Evolutionary conservation across 108 stramenopile genomes (phyloP), one percentile per base, ranked within the genome.

Genomic region (Skeletonema potamos): DNA sequence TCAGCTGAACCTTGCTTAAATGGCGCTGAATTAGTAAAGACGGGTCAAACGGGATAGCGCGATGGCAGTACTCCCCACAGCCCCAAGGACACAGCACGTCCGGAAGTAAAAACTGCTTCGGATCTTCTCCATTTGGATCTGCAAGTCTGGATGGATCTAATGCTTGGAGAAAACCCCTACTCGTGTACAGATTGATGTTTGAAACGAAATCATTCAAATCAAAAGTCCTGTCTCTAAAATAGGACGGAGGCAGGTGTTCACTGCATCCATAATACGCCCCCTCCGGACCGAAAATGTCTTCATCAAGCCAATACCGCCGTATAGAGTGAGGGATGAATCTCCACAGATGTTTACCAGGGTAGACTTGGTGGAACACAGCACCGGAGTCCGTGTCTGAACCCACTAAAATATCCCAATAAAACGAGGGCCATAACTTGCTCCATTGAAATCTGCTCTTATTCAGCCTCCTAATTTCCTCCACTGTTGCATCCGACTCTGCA

Each of bases 11-110:
- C 28, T 56, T 56, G 20, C 20, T 18, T 54, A 54, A 22, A 54
- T 54, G 48, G 22, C 22, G 48, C 48, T 54, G 48, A 22, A 54
- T 54, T 22, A 54, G 22, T 20, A 20, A 54, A 22, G 48, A 18
- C 17, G 48, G 20, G 48, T 54, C 22, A 22, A 54, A 54, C 48
- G 20, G 48, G 20, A 22, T 20, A 22, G 48, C 48, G 17, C 22
- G 48, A 54, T 54, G 48, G 48, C 48, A 54, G 48, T 20, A 54
- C 48, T 54, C 48, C 17, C 20, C 22, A 54, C 48, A 54, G 48
- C 48, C 48, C 48, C 48, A 54, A 18, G 48, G 48, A 54, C 48
- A 54, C 48, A 54, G 48, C 17, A 54, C 48, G 48, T 54, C 22
- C 17, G 48, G 48, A 18, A 54, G 22, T 4, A 54, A 54, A 18